These are phyloP conservation scores for Epipyxis sp. DNA, from an alignment of 108 stramenopile genomes.

Conservation along the genomic window DNA sequence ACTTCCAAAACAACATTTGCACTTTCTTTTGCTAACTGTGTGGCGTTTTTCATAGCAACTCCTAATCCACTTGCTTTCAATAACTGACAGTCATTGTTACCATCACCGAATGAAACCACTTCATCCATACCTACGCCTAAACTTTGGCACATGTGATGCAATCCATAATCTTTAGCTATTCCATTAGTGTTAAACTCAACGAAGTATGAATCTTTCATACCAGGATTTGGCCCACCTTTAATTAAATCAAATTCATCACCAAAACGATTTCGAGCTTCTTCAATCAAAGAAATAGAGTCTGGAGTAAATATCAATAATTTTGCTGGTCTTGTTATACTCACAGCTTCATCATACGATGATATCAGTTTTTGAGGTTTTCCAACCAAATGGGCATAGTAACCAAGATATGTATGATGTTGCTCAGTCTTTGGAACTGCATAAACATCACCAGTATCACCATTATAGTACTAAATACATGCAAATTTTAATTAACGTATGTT, in stretches of 20 bases:
- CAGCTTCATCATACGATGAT: not conserved
- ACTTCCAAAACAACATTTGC: constrained; percentile 56
- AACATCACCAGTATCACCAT: constrained; percentile 1
- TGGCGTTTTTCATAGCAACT: constrained; percentile 69
- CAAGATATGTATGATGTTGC: not conserved
- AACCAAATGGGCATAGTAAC: constrained; percentile 8
- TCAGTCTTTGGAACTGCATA: constrained; percentile 28
- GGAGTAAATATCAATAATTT: constrained; percentile 3
- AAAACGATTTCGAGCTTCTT: not conserved
- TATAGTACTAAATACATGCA: constrained; percentile 22
- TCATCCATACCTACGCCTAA: constrained; percentile 50
- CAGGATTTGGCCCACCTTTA: constrained; percentile 45
- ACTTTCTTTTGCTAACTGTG: constrained; percentile 53
- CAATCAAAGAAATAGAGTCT: not conserved
- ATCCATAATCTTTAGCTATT: constrained; percentile 62
- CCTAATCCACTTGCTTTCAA: constrained; percentile 62
- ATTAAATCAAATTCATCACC: constrained; percentile 37
- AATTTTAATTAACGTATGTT: not conserved
- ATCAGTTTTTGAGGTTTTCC: not conserved
- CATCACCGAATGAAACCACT: constrained; percentile 69
- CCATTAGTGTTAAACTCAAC: constrained; percentile 60
- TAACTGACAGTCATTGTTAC: constrained; percentile 71
- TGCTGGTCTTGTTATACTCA: not conserved
- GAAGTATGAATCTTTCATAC: too few relatives aligned
- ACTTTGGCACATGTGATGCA: constrained; percentile 54